Conservation (phyloP, 2,329 filamentous ascomycete genomes). For the Apiospora saccharicola region DNA sequence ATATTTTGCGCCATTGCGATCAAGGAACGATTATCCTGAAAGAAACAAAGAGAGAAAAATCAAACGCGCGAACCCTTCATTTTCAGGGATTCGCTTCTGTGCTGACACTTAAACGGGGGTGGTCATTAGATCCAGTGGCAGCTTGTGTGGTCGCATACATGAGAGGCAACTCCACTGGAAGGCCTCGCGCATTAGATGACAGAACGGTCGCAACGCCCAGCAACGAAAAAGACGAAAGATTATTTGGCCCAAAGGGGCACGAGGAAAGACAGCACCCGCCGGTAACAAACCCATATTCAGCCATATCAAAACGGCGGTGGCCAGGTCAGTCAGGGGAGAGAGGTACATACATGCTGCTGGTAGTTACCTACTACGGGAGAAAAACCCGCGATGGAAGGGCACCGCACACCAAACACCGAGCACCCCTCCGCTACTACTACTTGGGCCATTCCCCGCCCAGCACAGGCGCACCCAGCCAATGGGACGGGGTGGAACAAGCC, state of each 20-base stretch:
- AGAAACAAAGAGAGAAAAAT: background rate
- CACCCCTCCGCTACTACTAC: background rate
- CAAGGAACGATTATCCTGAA: background rate
- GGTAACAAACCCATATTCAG: constrained; percentile 18
- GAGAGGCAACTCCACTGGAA: constrained; percentile 7
- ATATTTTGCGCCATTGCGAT: background rate
- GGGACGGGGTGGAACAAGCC: constrained; percentile 14
- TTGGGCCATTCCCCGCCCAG: constrained; percentile 10
- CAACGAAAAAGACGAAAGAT: background rate
- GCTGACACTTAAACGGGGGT: background rate
- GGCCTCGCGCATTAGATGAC: constrained; percentile 17
- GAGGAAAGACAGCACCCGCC: constrained; percentile 3
- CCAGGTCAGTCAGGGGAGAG: background rate
- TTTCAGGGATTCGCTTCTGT: background rate
- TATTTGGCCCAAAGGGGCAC: constrained; percentile 3
- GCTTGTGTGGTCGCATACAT: constrained; percentile 15
- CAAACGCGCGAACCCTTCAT: background rate
- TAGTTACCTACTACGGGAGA: background rate
- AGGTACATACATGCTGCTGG: background rate
- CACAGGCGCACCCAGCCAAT: background rate
- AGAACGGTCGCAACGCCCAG: constrained; percentile 1
- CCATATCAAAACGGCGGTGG: constrained; percentile 16
- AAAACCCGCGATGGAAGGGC: background rate
- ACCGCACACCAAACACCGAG: background rate
- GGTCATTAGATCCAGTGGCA: constrained; percentile 8